Base-by-base conservation (phyloP, 345 rosid genomes). In the Clausena lansium region DNA sequence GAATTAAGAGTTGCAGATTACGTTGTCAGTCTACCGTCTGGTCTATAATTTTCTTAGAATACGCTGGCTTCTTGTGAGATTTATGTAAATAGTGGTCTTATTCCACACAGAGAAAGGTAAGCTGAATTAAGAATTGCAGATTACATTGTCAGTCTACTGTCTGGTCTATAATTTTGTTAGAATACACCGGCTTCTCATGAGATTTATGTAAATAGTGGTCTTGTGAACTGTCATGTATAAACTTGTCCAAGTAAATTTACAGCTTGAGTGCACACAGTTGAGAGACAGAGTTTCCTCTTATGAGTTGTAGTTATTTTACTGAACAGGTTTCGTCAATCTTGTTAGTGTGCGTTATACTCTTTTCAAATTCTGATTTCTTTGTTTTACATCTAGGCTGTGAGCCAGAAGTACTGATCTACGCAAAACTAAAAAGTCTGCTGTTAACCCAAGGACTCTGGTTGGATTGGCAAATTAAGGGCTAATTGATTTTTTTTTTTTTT, bases 61-160 rank as follows among this genome's bases (percentile, higher is more conserved):
- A 65, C 72, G 69, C 47, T 17, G 32, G 33, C 24, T 19, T 71
- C 19, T 65, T 59, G 38, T 45, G 1, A 45, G 57, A 38, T 70
- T 57, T 33, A 13, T 33, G 45, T 35, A 25, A 72, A 57, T n/a
- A n/a, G n/a, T n/a, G n/a, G n/a, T 74, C 88, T 93, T 79, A 86
- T 95, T 85, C 93, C 96, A 33, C 98, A 95, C 73, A 87, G 97
- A 76, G 91, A 88, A 78, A 95, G 96, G 99, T 93, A 76, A 20
- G 35, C 19, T 35, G 33, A 28, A 7, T 60, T 41, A 55, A 52
- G 17, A 39, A 33, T 65, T 74, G 61, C n/a, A 33, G n/a, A 41
- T 25, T 55, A 32, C 57, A 50, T 58, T 35, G 39, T 66, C 47
- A 47, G 28, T 60, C 22, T 30, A n/a, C 28, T 52, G 7, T 55